Conservation (phyloP, 768 basidiomycete genomes). For the Leccinum arenicola region DNA sequence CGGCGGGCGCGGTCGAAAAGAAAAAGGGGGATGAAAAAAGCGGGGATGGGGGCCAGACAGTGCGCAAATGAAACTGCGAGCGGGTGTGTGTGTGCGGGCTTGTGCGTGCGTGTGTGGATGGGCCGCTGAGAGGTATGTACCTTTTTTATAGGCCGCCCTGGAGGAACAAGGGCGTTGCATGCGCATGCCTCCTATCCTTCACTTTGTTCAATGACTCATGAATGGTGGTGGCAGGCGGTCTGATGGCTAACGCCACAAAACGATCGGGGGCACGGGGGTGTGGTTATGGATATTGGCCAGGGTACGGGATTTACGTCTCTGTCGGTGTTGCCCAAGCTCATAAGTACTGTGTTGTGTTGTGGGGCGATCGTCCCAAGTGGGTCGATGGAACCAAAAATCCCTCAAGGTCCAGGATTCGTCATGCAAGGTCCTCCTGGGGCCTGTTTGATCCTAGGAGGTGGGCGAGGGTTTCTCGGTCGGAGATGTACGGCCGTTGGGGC, state of each 20-base stretch:
- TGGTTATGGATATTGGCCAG: neutral
- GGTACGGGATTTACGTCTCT: conserved; percentile 16
- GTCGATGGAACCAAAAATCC: neutral
- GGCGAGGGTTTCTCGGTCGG: neutral
- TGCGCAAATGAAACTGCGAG: neutral
- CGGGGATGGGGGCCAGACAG: neutral
- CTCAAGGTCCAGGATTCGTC: neutral
- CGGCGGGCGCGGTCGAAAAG: neutral
- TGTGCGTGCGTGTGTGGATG: neutral
- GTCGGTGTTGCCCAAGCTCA: neutral
- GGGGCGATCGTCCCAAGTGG: neutral
- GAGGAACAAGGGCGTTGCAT: conserved; percentile 11
- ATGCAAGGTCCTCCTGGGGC: neutral
- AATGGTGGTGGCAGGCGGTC: neutral
- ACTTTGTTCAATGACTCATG: neutral
- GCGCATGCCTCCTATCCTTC: neutral
- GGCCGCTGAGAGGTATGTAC: neutral
- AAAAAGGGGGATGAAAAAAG: neutral
- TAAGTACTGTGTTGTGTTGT: neutral
- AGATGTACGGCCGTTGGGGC: conserved; percentile 1
- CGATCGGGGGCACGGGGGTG: conserved; percentile 17
- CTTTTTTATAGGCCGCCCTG: conserved; percentile 14
- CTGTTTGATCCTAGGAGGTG: neutral
- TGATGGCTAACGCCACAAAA: conserved; percentile 7
- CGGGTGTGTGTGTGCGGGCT: neutral